Evolutionary conservation across 495 filamentous ascomycete genomes (phyloP), one percentile per base, ranked within the genome.

Genomic region (Corynascus novoguineensis): DNA sequence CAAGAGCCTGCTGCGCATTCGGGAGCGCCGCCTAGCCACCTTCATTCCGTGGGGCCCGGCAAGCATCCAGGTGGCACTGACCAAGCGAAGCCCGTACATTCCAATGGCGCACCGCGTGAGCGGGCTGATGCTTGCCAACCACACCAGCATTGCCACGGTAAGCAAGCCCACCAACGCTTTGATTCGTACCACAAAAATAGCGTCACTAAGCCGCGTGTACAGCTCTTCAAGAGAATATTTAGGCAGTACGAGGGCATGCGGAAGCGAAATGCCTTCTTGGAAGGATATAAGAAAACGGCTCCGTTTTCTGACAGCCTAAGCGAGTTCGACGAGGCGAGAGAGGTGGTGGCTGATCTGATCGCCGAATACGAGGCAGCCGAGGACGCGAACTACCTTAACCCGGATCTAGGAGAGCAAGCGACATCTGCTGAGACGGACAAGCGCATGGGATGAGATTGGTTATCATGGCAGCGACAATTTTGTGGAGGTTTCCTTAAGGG

Each of bases 41-140:
- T 98, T 98, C 68, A 97, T 98, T 60, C 95, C 95, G 15, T 98
- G 93, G 93, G 93, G 93, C n/a, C 93, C 93, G 0, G 93, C 93
- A 11, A 92, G 87, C 67, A 98, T 98, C 60, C 93, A 98, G 71
- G 93, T 98, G 12, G 93, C 93, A 1, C 75, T 97, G 41, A 97
- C 93, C 5, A 96, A 95, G 78, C 91, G 95, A 67, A 95, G 89
- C 32, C 95, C 93, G 4, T 97, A 98, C 70, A 84, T 97, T 48
- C 83, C 89, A 27, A 86, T 83, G 78, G 89, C 89, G 45, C 89
- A 96, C 65, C 88, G 95, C 46, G 93, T 98, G 51, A 95, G 89
- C 63, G 93, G 93, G 28, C 80, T 98, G 53, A 98, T 98, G 93
- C 71, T 98, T 45, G 95, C 93, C 4, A 98, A 98, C 71, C 95